Base-by-base conservation (phyloP, 1,284 basidiomycete genomes). In the Mycena sp. region DNA sequence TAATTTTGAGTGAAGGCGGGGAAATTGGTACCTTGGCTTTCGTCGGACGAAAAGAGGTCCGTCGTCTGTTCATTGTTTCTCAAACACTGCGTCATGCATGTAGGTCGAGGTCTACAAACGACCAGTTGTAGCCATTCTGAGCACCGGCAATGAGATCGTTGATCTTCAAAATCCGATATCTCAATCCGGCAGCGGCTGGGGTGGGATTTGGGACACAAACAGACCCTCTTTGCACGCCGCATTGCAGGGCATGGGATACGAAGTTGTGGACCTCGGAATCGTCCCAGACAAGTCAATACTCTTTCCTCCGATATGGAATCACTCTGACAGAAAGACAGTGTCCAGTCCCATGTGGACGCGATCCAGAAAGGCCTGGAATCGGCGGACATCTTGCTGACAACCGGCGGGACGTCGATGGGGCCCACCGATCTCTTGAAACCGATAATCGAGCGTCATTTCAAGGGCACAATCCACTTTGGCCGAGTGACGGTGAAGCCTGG, bases 321-420 rank as follows among this genome's bases (percentile, higher is more conserved):
- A 62, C 32, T 48, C 10, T 9, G 14, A 7, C 37, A 19, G 16
- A n/a, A 25, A 28, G n/a, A 54, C 68, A 93, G 91, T 49, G 78
- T 92, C 62, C 77, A 83, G 1, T 80, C 85, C 2, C 93, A 94
- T 64, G 80, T 89, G 14, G 71, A 76, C 7, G 85, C 85, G 2
- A 80, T 96, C 44, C 72, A 76, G 51, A 76, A 75, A 25, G 94
- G 89, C 0, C 78, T 93, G 4, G 76, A 81, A 28, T 72, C 77
- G 21, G 89, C 93, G 0, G 94, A 96, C 71, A 76, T 96, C 3
- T 74, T 96, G 10, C 76, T 96, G 11, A 92, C 92, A 0, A 96
- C 94, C 0, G 94, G 95, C 12, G 94, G 94, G 3, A 95, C 94
- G 2, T 93, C 91, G 6, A 96, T 96, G 94, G 94, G 94, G 2